Evolutionary conservation across 495 filamentous ascomycete genomes (phyloP).

Genomic region (Letharia lupina): DNA sequence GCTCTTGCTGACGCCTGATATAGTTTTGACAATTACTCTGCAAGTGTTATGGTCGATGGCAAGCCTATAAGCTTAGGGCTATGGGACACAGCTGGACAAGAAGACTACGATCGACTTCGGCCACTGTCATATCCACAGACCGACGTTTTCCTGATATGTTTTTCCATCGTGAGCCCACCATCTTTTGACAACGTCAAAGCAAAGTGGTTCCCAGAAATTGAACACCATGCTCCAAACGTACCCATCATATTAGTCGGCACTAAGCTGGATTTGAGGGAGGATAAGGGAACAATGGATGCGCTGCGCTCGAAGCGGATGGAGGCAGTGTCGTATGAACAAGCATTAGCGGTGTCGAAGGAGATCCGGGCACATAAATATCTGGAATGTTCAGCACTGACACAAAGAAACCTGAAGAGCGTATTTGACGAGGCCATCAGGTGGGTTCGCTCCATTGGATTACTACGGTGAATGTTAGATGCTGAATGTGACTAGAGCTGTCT

Average conservation of each 20-base stretch:
- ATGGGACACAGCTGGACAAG: slow-evolving; percentile 98
- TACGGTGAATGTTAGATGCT: not conserved
- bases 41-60: slow-evolving; percentile 96
- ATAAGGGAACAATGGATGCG: slow-evolving; percentile 66
- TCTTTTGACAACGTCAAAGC: slow-evolving; percentile 97
- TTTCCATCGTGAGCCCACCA: slow-evolving; percentile 93
- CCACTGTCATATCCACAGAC: slow-evolving; percentile 97
- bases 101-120: slow-evolving; percentile 93
- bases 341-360: slow-evolving; percentile 75
- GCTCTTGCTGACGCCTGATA: slow-evolving; percentile 12
- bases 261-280: slow-evolving; percentile 92
- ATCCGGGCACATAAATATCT: slow-evolving; percentile 92
- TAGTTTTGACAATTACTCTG: slow-evolving; percentile 98
- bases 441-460: slow-evolving; percentile 16
- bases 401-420: slow-evolving; percentile 91
- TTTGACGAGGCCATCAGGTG: slow-evolving; percentile 97
- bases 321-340: slow-evolving; percentile 84
- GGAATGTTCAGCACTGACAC: slow-evolving; percentile 96
- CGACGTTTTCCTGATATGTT: slow-evolving; percentile 96
- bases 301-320: slow-evolving; percentile 83
- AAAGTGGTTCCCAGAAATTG: slow-evolving; percentile 94
- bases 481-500: slow-evolving; percentile 55
- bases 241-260: slow-evolving; percentile 97
- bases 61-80: slow-evolving; percentile 93
- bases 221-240: slow-evolving; percentile 89